These are phyloP conservation scores for Paramyrothecium sp. DNA, from an alignment of 2,329 filamentous ascomycete species.

Conservation along the genomic window DNA sequence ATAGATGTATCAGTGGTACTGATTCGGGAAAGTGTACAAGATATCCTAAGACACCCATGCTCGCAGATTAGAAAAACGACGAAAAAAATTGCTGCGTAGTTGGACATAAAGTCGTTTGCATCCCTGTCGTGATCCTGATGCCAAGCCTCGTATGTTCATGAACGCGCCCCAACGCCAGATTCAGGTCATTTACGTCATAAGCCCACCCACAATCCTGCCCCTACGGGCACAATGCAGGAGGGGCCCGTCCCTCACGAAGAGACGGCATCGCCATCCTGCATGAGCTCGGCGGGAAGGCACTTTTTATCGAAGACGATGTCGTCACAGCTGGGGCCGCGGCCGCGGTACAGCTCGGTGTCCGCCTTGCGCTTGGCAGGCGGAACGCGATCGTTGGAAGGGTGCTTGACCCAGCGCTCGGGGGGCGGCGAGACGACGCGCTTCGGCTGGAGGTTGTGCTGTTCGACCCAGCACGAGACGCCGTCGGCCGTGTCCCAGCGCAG, in stretches of 20 bases:
- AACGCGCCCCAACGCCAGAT: neutral
- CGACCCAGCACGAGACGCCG: slow-evolving; percentile 34
- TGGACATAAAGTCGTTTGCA: no score
- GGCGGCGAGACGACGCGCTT: slow-evolving; percentile 9
- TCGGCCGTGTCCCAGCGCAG: slow-evolving; percentile 33
- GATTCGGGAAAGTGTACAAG: no score
- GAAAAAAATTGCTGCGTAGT: neutral
- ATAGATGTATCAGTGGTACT: neutral
- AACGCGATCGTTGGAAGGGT: slow-evolving; percentile 4
- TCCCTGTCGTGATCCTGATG: neutral
- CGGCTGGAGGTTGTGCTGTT: slow-evolving; percentile 27
- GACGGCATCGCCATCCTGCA: slow-evolving; percentile 13
- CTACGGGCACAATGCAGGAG: no score
- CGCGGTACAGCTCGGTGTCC: slow-evolving; percentile 19
- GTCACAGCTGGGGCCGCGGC: slow-evolving; percentile 10
- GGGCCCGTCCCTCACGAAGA: neutral
- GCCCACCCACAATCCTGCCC: neutral
- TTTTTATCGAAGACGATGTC: neutral
- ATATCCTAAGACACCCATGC: no score
- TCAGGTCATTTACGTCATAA: neutral
- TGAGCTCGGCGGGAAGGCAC: slow-evolving; percentile 14
- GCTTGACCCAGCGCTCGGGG: neutral
- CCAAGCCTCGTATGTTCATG: neutral
- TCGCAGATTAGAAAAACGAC: neutral
- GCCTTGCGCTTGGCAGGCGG: slow-evolving; percentile 17